Percentiles rank a stretch among this genome's conserved stretches.
These are phyloP conservation scores for Xylaria sp. DNA, from an alignment of 2,329 filamentous ascomycete species.

Conservation along the genomic window DNA sequence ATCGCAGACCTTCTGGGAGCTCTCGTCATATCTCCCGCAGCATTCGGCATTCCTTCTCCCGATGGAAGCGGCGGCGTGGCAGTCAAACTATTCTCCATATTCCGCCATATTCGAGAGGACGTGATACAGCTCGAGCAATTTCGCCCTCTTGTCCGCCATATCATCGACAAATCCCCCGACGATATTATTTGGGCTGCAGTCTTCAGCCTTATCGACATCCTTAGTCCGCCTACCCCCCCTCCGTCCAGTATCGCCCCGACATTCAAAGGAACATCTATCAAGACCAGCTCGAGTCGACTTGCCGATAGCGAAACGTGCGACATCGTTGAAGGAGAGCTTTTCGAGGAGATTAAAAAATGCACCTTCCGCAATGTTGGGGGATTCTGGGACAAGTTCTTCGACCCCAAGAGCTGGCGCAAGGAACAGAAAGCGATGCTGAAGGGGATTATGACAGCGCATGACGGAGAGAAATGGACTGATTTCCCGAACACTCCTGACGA, in stretches of 20 bases:
- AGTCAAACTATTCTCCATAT: conserved; percentile 18
- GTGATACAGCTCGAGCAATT: conserved; percentile 8
- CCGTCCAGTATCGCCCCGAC: background rate
- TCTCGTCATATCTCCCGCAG: background rate
- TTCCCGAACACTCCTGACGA: background rate
- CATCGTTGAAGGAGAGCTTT: conserved; percentile 8
- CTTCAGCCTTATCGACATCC: conserved; percentile 5
- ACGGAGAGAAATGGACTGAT: conserved; percentile 1
- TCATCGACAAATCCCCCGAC: conserved; percentile 7
- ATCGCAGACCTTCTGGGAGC: conserved; percentile 1
- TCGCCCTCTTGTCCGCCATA: conserved; percentile 8
- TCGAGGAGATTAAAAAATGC: conserved; percentile 4
- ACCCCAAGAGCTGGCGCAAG: background rate
- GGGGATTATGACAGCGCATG: background rate
- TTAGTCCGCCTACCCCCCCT: background rate
- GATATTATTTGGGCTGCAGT: conserved; percentile 1
- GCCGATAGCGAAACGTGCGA: conserved; percentile 1
- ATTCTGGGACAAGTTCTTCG: conserved; percentile 22
- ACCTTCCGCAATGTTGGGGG: conserved; percentile 5
- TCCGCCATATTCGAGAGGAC: background rate
- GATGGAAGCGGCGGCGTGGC: conserved; percentile 4
- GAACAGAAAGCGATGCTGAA: conserved; percentile 7
- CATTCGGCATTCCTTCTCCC: conserved; percentile 6
- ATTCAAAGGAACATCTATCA: conserved; percentile 6
- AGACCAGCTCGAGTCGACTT: conserved; percentile 1